Percentiles rank a stretch among this genome's conserved stretches.
Evolutionary conservation across 257 asterid genomes (phyloP).

Genomic region (Solanum neorickii): DNA sequence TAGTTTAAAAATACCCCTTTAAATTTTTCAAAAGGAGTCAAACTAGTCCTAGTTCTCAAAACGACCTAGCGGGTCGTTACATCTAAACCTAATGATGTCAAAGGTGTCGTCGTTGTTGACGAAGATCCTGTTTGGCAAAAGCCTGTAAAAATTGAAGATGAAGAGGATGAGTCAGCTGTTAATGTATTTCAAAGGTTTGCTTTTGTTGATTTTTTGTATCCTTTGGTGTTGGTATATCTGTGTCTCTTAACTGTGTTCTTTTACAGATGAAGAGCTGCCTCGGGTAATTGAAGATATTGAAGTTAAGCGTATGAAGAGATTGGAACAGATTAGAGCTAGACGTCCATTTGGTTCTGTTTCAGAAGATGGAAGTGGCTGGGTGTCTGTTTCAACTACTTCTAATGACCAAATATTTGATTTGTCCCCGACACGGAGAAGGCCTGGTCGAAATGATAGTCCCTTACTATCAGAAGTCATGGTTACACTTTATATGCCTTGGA

Average conservation of each 20-base stretch:
- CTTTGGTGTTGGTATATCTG: neutral
- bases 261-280: slow-evolving; percentile 76
- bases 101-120: slow-evolving; percentile 63
- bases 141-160: slow-evolving; percentile 50
- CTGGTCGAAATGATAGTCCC: slow-evolving; percentile 7
- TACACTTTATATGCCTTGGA: neutral
- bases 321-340: slow-evolving; percentile 45
- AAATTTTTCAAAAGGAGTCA: too few species aligned
- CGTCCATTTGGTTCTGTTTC: slow-evolving; percentile 63
- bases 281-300: slow-evolving; percentile 74
- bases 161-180: slow-evolving; percentile 53
- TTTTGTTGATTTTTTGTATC: neutral
- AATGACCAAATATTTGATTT: slow-evolving; percentile 9
- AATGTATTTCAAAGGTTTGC: neutral
- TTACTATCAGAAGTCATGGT: neutral
- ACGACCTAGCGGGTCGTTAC: too few species aligned
- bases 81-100: slow-evolving; percentile 15
- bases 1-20: too few species aligned
- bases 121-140: slow-evolving; percentile 84
- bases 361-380: slow-evolving; percentile 99
- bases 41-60: too few species aligned
- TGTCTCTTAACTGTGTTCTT: neutral
- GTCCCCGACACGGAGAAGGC: slow-evolving; percentile 11
- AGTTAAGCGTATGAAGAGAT: slow-evolving; percentile 68
- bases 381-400: slow-evolving; percentile 30